Percentiles rank a stretch among this genome's conserved stretches.
phyloP scores from a whole-genome alignment of 1,284 basidiomycete species.

The Hymenochaete sp. region DNA sequence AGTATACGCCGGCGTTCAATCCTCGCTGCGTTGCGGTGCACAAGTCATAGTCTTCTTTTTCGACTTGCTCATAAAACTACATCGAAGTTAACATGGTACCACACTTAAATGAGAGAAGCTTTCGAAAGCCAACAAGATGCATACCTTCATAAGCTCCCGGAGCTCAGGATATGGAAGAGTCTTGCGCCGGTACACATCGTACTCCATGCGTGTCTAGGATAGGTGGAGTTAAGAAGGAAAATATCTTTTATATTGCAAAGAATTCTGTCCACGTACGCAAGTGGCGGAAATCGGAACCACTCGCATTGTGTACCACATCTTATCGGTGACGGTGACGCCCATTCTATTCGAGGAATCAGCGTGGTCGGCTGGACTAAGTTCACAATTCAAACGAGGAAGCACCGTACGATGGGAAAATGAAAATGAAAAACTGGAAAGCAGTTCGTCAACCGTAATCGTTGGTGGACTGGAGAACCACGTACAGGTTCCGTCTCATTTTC shows the following conservation, averaged over 20 bases:
- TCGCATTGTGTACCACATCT: constrained; percentile 23
- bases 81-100: neutral
- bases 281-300: constrained; percentile 21
- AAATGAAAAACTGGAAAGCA: constrained; percentile 19
- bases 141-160: constrained; percentile 19
- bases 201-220: constrained; percentile 15
- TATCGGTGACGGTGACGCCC: constrained; percentile 17
- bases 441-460: too few species aligned
- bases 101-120: constrained; percentile 7
- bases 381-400: neutral
- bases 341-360: constrained; percentile 10
- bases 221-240: neutral
- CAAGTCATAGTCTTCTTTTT: constrained; percentile 22
- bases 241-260: neutral
- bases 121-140: constrained; percentile 6
- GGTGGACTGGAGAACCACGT: too few species aligned
- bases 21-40: constrained; percentile 20
- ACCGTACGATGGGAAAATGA: constrained; percentile 21
- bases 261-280: neutral
- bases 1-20: constrained; percentile 23
- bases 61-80: constrained; percentile 20
- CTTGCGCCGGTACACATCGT: constrained; percentile 20
- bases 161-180: constrained; percentile 19
- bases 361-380: neutral
- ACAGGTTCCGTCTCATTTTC: too few species aligned